Conservation (phyloP, 306 rosid genomes). For the Morella rubra region DNA sequence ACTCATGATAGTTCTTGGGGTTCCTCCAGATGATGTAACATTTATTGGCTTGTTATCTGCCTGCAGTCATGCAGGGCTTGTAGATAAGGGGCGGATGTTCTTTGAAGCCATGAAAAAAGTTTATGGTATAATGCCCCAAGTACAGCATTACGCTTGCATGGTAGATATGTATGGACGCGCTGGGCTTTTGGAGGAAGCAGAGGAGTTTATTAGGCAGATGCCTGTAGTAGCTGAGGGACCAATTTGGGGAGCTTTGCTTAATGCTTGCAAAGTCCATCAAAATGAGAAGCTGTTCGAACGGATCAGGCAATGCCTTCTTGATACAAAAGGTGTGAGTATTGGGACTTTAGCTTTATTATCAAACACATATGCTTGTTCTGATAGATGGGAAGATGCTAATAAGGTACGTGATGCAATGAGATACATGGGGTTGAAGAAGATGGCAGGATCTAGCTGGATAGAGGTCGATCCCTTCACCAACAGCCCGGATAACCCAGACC, state of each 20-base stretch:
- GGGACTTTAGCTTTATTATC: slow-evolving; percentile 72
- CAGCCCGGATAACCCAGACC: not conserved
- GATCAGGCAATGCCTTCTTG: slow-evolving; percentile 39
- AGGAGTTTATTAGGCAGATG: slow-evolving; percentile 43
- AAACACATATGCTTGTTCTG: slow-evolving; percentile 56
- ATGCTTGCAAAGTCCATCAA: slow-evolving; percentile 67
- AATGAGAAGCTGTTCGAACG: slow-evolving; percentile 54
- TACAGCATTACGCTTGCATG: slow-evolving; percentile 35
- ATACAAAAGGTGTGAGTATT: slow-evolving; percentile 31
- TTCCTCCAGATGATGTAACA: slow-evolving; percentile 63
- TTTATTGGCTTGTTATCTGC: slow-evolving; percentile 68
- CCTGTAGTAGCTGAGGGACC: slow-evolving; percentile 41
- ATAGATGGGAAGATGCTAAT: slow-evolving; percentile 70
- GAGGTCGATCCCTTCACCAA: slow-evolving; percentile 37
- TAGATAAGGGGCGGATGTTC: slow-evolving; percentile 43
- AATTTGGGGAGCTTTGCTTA: slow-evolving; percentile 73
- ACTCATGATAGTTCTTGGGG: slow-evolving; percentile 64
- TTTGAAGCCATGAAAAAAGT: slow-evolving; percentile 59
- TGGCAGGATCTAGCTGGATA: slow-evolving; percentile 60
- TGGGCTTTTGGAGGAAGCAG: slow-evolving; percentile 63
- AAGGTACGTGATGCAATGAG: slow-evolving; percentile 55
- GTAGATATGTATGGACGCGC: slow-evolving; percentile 54
- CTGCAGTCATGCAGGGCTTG: slow-evolving; percentile 60
- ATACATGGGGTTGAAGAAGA: slow-evolving; percentile 54
- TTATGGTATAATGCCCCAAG: slow-evolving; percentile 36